phyloP scores from a whole-genome alignment of 1,139 yeast genomes.

The Pichia sp. region DNA sequence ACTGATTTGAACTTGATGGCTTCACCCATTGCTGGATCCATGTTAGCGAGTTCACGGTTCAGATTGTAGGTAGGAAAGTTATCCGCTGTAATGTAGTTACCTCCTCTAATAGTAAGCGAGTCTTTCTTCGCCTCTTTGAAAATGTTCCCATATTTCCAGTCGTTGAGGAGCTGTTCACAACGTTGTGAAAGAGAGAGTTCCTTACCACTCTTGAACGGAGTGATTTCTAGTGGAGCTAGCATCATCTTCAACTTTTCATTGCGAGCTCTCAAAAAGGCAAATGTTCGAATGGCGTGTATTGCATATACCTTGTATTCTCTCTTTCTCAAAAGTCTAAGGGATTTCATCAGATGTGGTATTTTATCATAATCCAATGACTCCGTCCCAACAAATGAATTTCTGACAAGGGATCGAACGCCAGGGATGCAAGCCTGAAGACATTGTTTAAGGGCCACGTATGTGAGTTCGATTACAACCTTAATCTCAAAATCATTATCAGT shows the following conservation, averaged over 20 bases:
- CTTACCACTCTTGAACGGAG: constrained; percentile 5
- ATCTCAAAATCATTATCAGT: constrained; percentile 2
- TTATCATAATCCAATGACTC: neutral
- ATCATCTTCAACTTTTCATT: neutral
- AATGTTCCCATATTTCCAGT: constrained; percentile 4
- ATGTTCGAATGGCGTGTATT: constrained; percentile 10
- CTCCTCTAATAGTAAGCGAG: constrained; percentile 3
- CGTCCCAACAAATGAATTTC: constrained; percentile 15
- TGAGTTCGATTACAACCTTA: constrained; percentile 4
- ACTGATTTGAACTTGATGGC: constrained; percentile 1
- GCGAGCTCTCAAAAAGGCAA: constrained; percentile 8
- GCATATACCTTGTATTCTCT: constrained; percentile 4
- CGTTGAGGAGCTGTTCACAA: constrained; percentile 3
- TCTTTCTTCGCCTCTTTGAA: constrained; percentile 2
- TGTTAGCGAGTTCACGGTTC: too few relatives aligned
- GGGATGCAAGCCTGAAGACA: constrained; percentile 8
- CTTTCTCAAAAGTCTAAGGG: constrained; percentile 1
- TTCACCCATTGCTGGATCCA: too few relatives aligned
- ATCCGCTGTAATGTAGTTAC: too few relatives aligned
- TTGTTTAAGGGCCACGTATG: constrained; percentile 8
- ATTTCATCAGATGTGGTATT: constrained; percentile 1
- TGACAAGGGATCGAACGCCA: constrained; percentile 7
- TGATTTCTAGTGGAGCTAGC: constrained; percentile 1
- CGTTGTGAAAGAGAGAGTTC: constrained; percentile 3
- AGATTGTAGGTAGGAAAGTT: too few relatives aligned